Conservation (phyloP, 2,329 filamentous ascomycete species). For the Knufia petricola region DNA sequence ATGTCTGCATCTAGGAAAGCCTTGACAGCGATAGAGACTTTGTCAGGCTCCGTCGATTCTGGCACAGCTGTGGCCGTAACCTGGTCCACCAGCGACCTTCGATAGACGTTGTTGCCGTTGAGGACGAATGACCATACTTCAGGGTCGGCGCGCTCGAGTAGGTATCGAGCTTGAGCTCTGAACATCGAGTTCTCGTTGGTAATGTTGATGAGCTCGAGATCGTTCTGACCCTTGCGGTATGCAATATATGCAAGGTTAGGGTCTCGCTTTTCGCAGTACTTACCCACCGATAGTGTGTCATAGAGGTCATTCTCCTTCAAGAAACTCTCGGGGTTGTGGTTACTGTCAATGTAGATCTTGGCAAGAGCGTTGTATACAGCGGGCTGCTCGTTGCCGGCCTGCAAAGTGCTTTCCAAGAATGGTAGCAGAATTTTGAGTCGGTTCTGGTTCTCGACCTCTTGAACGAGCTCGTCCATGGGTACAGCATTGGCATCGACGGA, state of each 20-base stretch:
- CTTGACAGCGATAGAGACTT: slow-evolving; percentile 88
- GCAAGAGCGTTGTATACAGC: slow-evolving; percentile 94
- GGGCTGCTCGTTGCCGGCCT: slow-evolving; percentile 86
- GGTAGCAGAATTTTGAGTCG: slow-evolving; percentile 88
- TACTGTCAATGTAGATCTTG: slow-evolving; percentile 98
- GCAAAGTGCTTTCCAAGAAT: slow-evolving; percentile 87
- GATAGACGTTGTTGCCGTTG: slow-evolving; percentile 90
- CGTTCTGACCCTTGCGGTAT: slow-evolving; percentile 94
- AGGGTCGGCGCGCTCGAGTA: slow-evolving; percentile 76
- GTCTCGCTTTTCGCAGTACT: slow-evolving; percentile 98
- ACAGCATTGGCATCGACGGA: slow-evolving; percentile 79
- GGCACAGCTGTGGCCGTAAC: slow-evolving; percentile 92
- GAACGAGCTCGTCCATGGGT: slow-evolving; percentile 86
- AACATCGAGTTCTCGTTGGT: slow-evolving; percentile 99
- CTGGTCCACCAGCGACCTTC: slow-evolving; percentile 88
- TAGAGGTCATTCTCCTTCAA: slow-evolving; percentile 96
- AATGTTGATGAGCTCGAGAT: slow-evolving; percentile 91
- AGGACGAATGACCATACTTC: slow-evolving; percentile 95
- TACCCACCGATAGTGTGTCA: slow-evolving; percentile 82
- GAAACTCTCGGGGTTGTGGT: slow-evolving; percentile 97
- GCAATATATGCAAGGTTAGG: slow-evolving; percentile 92
- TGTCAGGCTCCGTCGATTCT: slow-evolving; percentile 82
- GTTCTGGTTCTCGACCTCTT: slow-evolving; percentile 91
- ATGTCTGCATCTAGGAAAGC: slow-evolving; percentile 86
- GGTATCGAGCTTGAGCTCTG: slow-evolving; percentile 89